Evolutionary conservation across 257 asterid species (phyloP), one percentile per base, ranked within the genome.

Genomic region (Coffea canephora): DNA sequence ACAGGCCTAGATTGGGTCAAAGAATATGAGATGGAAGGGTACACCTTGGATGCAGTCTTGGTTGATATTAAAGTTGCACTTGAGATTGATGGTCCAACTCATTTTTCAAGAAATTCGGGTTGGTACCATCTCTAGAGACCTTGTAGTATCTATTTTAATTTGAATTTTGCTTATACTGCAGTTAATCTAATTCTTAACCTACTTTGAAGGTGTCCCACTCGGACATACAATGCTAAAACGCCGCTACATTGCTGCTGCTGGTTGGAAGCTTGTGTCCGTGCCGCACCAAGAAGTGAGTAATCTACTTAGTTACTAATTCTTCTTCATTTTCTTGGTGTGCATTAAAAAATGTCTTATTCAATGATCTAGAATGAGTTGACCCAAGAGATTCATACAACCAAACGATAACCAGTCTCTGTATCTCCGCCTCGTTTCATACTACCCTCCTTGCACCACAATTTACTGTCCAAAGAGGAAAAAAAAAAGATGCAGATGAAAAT

Each of bases 11-110:
- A 92, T 65, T 93, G 99, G 99, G 88, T 91, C 31, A 92, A 88
- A 76, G 99, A 96, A 73, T 88, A 93, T 78, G 84, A 43, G 14
- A 87, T 91, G 78, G 96, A 88, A 80, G 97, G 97, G 10, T 96
- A 94, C 89, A 89, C 97, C 45, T 83, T 96, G 95, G 99, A 96
- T 68, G 96, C 94, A 48, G 98, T 85, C 18, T 79, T 92, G 83
- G 86, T 92, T 79, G 97, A 93, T 80, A 86, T 66, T 79, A 92
- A 89, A 85, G 87, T 95, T 83, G 97, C 91, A 77, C 90, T 96
- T 79, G 99, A 93, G 88, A 92, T 96, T 21, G 99, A 96, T 49
- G 99, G 99, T 27, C 97, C 97, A 16, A 91, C 96, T 82, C 99
- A 95, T 90, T 95, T 95, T 86, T 93, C 98, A 68, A 91, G 99